These are phyloP conservation scores for Emericellopsis atlantica DNA, from an alignment of 2,329 filamentous ascomycete species.

Conservation along the genomic window DNA sequence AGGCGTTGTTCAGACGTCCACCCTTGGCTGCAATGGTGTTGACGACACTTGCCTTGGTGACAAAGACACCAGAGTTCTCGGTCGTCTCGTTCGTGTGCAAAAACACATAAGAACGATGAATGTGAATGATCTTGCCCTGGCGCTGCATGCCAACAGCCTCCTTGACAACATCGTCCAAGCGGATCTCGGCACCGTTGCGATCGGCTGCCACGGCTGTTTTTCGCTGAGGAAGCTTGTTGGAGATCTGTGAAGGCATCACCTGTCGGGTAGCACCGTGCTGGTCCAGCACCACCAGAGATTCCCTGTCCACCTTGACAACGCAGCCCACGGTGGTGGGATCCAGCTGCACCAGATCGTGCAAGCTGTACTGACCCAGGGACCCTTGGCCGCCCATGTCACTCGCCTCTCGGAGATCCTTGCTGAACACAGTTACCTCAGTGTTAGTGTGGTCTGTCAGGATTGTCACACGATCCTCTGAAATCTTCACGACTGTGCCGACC, in stretches of 20 bases:
- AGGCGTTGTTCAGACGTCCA: conserved; percentile 53
- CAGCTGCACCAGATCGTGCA: conserved; percentile 89
- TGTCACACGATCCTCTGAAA: conserved; percentile 84
- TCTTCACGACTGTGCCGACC: conserved; percentile 92
- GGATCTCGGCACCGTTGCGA: conserved; percentile 84
- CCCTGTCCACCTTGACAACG: conserved; percentile 88
- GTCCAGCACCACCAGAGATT: conserved; percentile 80
- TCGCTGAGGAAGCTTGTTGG: conserved; percentile 74
- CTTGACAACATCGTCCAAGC: conserved; percentile 82
- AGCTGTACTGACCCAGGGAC: conserved; percentile 73
- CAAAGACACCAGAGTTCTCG: conserved; percentile 84
- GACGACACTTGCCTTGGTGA: conserved; percentile 74
- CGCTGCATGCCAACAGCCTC: conserved; percentile 78
- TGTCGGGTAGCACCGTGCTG: conserved; percentile 76
- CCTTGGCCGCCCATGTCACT: conserved; percentile 83
- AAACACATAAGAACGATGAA: conserved; percentile 87
- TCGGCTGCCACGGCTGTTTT: conserved; percentile 85
- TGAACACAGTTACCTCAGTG: conserved; percentile 92
- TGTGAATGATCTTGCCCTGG: conserved; percentile 82
- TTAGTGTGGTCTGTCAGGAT: conserved; percentile 87
- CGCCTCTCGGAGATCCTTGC: conserved; percentile 88
- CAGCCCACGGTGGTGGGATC: conserved; percentile 87
- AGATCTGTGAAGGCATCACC: conserved; percentile 81
- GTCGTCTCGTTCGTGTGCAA: conserved; percentile 71
- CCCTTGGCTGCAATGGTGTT: conserved; percentile 91